Conservation (phyloP, 2,329 filamentous ascomycete genomes). For the Parafenestella ontariensis region DNA sequence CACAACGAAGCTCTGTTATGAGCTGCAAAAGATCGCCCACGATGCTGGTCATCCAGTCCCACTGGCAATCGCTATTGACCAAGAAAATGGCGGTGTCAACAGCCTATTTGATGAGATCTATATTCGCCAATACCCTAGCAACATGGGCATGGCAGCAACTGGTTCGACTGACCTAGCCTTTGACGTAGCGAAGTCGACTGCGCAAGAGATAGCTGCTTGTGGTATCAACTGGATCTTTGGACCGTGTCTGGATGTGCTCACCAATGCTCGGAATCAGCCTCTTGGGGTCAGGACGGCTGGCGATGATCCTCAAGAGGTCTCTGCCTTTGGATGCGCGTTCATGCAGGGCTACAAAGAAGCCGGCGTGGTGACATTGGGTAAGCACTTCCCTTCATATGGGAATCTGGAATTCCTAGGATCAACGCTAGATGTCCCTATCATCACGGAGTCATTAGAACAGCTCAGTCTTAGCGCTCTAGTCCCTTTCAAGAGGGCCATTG, state of each 20-base stretch:
- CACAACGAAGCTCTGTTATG: slow-evolving; percentile 84
- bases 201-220: slow-evolving; percentile 88
- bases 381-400: slow-evolving; percentile 96
- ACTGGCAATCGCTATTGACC: slow-evolving; percentile 87
- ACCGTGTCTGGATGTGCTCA: slow-evolving; percentile 90
- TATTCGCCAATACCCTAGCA: slow-evolving; percentile 94
- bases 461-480: slow-evolving; percentile 89
- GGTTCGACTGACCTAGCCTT: slow-evolving; percentile 85
- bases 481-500: slow-evolving; percentile 89
- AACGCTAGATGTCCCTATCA: slow-evolving; percentile 89
- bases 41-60: slow-evolving; percentile 89
- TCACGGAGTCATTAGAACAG: slow-evolving; percentile 92
- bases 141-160: slow-evolving; percentile 95
- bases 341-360: slow-evolving; percentile 94
- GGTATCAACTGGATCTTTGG: slow-evolving; percentile 96
- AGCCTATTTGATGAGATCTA: slow-evolving; percentile 95
- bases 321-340: slow-evolving; percentile 86
- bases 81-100: slow-evolving; percentile 98
- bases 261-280: slow-evolving; percentile 89
- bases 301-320: slow-evolving; percentile 94
- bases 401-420: slow-evolving; percentile 94
- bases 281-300: slow-evolving; percentile 88
- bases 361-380: slow-evolving; percentile 86
- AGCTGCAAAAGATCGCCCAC: slow-evolving; percentile 90
- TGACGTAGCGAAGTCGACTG: slow-evolving; percentile 90